Percentiles rank a stretch among this genome's conserved stretches.
These are phyloP conservation scores for Plantago ovata DNA, from an alignment of 257 asterid species.

Conservation along the genomic window DNA sequence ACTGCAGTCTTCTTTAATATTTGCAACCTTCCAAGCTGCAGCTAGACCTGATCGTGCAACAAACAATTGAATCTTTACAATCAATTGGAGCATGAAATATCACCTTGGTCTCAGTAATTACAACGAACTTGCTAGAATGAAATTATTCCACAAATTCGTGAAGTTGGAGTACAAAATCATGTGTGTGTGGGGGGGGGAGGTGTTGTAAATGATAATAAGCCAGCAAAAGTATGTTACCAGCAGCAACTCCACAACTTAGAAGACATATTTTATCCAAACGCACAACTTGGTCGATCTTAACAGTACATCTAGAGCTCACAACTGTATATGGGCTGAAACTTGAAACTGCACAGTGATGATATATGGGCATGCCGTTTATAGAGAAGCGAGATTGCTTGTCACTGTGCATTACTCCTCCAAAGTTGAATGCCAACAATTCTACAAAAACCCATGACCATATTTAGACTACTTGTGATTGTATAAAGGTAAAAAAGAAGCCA, in stretches of 20 bases:
- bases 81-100: neutral
- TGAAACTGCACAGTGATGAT: slow-evolving; percentile 92
- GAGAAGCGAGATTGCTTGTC: slow-evolving; percentile 81
- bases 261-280: slow-evolving; percentile 92
- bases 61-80: slow-evolving; percentile 15
- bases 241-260: slow-evolving; percentile 96
- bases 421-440: slow-evolving; percentile 69
- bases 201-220: too few relatives aligned
- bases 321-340: slow-evolving; percentile 90
- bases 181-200: too few relatives aligned
- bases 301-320: slow-evolving; percentile 95
- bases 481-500: too few relatives aligned
- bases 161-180: too few relatives aligned
- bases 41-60: slow-evolving; percentile 65
- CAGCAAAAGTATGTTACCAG: slow-evolving; percentile 41
- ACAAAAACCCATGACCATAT: too few relatives aligned
- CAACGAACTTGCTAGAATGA: too few relatives aligned
- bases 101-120: too few relatives aligned
- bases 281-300: slow-evolving; percentile 62
- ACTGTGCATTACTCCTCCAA: slow-evolving; percentile 85
- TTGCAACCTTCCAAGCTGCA: slow-evolving; percentile 98
- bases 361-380: slow-evolving; percentile 62
- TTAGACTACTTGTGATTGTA: too few relatives aligned
- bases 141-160: too few relatives aligned
- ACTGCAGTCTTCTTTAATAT: slow-evolving; percentile 68